phyloP scores from a whole-genome alignment of 257 asterid genomes.

The Nicotiana attenuata region DNA sequence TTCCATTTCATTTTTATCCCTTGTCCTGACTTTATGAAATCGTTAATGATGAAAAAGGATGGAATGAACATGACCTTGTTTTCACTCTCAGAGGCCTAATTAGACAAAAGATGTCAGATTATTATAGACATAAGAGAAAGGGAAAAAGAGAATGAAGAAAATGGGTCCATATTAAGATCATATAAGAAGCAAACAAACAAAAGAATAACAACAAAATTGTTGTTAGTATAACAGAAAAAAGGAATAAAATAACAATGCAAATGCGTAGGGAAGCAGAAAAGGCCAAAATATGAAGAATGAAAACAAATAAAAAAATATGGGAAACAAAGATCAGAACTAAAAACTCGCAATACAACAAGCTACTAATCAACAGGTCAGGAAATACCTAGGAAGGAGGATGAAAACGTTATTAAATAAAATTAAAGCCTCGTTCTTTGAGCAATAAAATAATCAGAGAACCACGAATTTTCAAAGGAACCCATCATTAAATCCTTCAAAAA shows the following conservation, averaged over 20 bases:
- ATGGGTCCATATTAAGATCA: slow-evolving; percentile 15
- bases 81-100: slow-evolving; percentile 13
- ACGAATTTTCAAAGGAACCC: not conserved
- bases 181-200: not conserved
- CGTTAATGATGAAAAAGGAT: not conserved
- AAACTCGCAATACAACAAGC: not conserved
- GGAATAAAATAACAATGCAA: not conserved
- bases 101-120: slow-evolving; percentile 8
- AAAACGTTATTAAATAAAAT: not conserved
- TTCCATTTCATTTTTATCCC: not conserved
- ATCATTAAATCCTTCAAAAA: not conserved
- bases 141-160: not conserved
- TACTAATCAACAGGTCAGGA: not conserved
- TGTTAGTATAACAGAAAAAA: not conserved
- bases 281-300: not conserved
- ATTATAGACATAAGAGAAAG: slow-evolving; percentile 12
- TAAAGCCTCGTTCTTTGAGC: not conserved
- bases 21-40: not conserved
- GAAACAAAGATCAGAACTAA: not conserved
- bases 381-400: not conserved
- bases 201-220: slow-evolving; percentile 8
- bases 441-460: not conserved
- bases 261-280: not conserved
- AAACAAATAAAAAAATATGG: not conserved
- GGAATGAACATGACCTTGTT: slow-evolving; percentile 15